Base-by-base conservation (phyloP, 768 basidiomycete species). In the Mycena maculata region DNA sequence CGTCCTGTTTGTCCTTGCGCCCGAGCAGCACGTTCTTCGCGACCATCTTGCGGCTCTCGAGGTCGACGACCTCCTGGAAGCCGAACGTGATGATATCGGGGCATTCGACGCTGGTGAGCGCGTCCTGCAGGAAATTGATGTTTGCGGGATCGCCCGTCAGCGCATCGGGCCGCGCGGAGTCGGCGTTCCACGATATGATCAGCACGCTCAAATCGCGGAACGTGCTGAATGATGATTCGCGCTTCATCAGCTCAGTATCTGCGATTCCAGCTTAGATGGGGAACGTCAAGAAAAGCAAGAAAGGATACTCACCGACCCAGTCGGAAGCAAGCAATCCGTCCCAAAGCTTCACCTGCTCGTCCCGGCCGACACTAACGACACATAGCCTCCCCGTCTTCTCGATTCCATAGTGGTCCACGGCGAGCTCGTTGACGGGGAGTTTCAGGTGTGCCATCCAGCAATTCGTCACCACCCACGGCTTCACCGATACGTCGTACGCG, bases 81-180 rank as follows among this genome's bases (percentile, higher is more conserved):
- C 96, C 96, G 72, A 99, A 97, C 5, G 90, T 87, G 69, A 99
- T 92, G 71, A 99, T 90, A 69, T 98, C 96, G 3, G 97, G 93
- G 36, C 79, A 74, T 15, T 93, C 89, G 39, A 91, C 89, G 72
- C 90, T 92, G 5, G 77, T 82, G 13, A 99, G 82, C 2, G 87
- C 88, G 23, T 94, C 86, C n/a, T 86, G 82, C n/a, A 99, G 80
- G 82, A 98, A 96, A 62, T 83, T 86, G 63, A 87, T 79, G 76
- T 96, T 98, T n/a, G 86, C 88, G 3, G 84, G 73, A n/a, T 87
- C 86, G 23, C 88, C 87, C 0, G 74, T 78, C 10, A 99, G 83
- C 9, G 90, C 81, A 48, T 92, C 91, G 0, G 97, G 96, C 71
- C 92, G 90, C 4, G 91, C 89, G 1, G 95, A 91, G 75, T 96